Base-by-base conservation (phyloP, 2,329 filamentous ascomycete genomes). In the Fusarium sp. region DNA sequence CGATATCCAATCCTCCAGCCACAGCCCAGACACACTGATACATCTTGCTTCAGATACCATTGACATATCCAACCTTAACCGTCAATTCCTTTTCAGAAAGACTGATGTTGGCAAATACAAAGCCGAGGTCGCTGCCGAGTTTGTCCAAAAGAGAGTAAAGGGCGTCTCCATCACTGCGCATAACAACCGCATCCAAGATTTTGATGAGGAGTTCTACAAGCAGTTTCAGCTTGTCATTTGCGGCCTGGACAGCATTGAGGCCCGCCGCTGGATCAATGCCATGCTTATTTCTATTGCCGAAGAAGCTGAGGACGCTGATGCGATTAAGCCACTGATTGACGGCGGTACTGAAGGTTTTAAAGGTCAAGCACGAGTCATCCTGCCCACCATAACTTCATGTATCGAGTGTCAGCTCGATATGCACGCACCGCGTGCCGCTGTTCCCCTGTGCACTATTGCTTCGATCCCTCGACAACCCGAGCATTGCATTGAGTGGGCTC, bases 301-400 rank as follows among this genome's bases (percentile, higher is more conserved):
- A 75, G 85, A 87, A 62, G 74, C 76, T 23, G 89, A 93, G 8
- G 89, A 95, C 69, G 88, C 90, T 11, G 95, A 98, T 76, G 92
- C 88, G 51, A 83, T 97, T 71, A 99, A 97, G 81, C 96, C 97
- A 7, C 84, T 99, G 61, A 94, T 99, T 67, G 96, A 99, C 79
- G 97, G 96, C 56, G 96, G 96, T 67, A 99, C 96, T 15, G 96
- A 99, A 84, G 94, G 95, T 50, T 98, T 99, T 88, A 99, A 98
- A 82, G 96, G 96, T 52, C 97, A 99, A 78, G 91, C 94, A 2
- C 89, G 95, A 75, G 95, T 99, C 62, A 92, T 99, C 62, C 84
- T 98, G 23, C 96, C 96, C 0, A 94, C 93, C 6, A 88, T 99
- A 75, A 97, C 94, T 18, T 97, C 94, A 23, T 99, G 96, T 78